A percentile compares a stretch with the other conserved stretches of the same genome.
phyloP scores from a whole-genome alignment of 73 alveolate species.

The Blepharisma japonicum region DNA sequence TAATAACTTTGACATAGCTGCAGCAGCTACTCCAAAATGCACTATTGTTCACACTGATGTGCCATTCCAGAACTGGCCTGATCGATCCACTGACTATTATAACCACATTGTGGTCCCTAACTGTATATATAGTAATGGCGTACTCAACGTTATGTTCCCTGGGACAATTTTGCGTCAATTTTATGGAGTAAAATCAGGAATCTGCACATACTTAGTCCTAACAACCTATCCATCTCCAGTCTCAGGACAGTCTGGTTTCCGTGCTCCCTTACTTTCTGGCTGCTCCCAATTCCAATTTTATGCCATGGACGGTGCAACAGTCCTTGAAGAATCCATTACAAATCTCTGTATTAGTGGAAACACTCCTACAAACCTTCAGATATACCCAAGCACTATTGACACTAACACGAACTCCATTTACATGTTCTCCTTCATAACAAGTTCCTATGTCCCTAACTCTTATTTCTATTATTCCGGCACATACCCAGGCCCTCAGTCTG shows the following conservation, averaged over 20 bases:
- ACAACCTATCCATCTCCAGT: conserved; percentile 17
- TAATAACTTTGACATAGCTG: conserved; percentile 25
- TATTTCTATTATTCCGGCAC: conserved; percentile 3
- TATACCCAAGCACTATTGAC: conserved; percentile 16
- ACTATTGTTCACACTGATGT: neutral
- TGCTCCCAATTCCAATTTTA: neutral
- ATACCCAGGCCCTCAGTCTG: neutral
- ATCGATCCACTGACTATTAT: neutral
- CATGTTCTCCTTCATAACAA: neutral
- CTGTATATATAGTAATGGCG: neutral
- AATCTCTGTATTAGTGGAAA: neutral
- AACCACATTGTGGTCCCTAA: conserved; percentile 21
- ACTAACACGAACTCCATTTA: neutral
- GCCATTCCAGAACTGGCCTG: conserved; percentile 14
- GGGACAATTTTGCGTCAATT: conserved; percentile 12
- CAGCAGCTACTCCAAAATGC: conserved; percentile 30
- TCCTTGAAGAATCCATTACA: conserved; percentile 19
- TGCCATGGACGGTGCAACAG: conserved; percentile 25
- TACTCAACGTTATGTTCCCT: neutral
- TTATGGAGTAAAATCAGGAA: neutral
- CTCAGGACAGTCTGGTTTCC: neutral
- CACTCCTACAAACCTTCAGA: neutral
- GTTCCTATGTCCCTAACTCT: neutral
- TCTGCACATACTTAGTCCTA: conserved; percentile 9
- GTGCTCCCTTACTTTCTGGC: neutral